These are phyloP conservation scores for Aspergillus steynii DNA, from an alignment of 495 filamentous ascomycete species.

Conservation along the genomic window DNA sequence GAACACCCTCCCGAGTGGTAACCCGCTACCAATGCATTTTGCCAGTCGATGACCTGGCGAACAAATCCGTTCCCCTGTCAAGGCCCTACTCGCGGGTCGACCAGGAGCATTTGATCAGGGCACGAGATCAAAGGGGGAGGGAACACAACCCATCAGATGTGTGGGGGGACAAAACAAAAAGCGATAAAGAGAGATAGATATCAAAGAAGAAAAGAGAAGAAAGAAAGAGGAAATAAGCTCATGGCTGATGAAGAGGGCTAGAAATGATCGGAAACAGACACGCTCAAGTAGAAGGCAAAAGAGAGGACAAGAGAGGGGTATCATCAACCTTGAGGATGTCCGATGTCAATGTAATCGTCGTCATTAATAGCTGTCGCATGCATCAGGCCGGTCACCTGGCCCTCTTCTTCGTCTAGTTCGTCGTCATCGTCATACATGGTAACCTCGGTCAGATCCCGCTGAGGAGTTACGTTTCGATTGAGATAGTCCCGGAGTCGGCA, in stretches of 20 bases:
- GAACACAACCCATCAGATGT: background rate
- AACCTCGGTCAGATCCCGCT: constrained; percentile 44
- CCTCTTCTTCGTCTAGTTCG: constrained; percentile 53
- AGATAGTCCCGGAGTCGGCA: constrained; percentile 72
- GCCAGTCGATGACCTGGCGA: constrained; percentile 23
- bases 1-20: constrained; percentile 22
- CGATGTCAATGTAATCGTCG: constrained; percentile 51
- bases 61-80: constrained; percentile 32
- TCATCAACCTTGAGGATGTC: constrained; percentile 44
- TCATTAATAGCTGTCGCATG: constrained; percentile 52
- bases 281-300: constrained; percentile 21
- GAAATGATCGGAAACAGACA: constrained; percentile 20
- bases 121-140: background rate
- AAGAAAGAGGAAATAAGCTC: constrained; percentile 2
- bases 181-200: constrained; percentile 6
- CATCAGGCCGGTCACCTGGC: constrained; percentile 57
- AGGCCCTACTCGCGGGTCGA: constrained; percentile 14
- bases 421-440: constrained; percentile 60
- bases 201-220: constrained; percentile 8
- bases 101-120: constrained; percentile 3
- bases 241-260: constrained; percentile 12
- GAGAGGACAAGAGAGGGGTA: constrained; percentile 16
- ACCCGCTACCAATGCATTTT: constrained; percentile 37
- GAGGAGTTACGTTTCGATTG: constrained; percentile 47
- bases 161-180: constrained; percentile 7